Conservation (phyloP, 2,329 filamentous ascomycete species). For the Paracamarosporium sp. region DNA sequence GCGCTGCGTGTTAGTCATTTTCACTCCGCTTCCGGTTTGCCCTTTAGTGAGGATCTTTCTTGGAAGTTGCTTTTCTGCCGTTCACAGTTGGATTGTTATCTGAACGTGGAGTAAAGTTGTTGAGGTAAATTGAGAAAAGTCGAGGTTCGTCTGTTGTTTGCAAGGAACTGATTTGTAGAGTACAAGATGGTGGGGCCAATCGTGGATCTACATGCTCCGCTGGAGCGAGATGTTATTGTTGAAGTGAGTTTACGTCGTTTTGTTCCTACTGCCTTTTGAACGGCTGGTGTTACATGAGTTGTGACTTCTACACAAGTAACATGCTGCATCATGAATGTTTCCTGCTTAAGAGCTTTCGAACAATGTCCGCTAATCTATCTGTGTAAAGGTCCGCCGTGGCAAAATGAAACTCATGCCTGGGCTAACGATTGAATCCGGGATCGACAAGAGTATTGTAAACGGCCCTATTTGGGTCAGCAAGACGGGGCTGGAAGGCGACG, state of each 20-base stretch:
- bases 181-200: neutral
- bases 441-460: conserved; percentile 2
- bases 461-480: conserved; percentile 21
- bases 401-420: conserved; percentile 11
- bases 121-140: neutral
- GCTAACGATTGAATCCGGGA: conserved; percentile 5
- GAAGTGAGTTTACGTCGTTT: neutral
- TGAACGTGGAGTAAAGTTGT: neutral
- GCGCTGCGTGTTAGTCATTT: neutral
- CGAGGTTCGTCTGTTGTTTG: too few relatives aligned
- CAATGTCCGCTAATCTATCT: neutral
- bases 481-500: conserved; percentile 62
- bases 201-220: neutral
- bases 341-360: too few relatives aligned
- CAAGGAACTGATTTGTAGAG: neutral
- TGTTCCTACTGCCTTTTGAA: neutral
- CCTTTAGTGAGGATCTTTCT: neutral
- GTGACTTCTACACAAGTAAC: too few relatives aligned
- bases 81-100: too few relatives aligned
- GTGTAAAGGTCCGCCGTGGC: conserved; percentile 1
- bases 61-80: too few relatives aligned
- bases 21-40: conserved; percentile 3
- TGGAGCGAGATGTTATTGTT: neutral
- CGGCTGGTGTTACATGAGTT: too few relatives aligned
- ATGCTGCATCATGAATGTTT: neutral